Base-by-base conservation (phyloP, 1,139 yeast species). In the Debaryomycetaceae sp. region DNA sequence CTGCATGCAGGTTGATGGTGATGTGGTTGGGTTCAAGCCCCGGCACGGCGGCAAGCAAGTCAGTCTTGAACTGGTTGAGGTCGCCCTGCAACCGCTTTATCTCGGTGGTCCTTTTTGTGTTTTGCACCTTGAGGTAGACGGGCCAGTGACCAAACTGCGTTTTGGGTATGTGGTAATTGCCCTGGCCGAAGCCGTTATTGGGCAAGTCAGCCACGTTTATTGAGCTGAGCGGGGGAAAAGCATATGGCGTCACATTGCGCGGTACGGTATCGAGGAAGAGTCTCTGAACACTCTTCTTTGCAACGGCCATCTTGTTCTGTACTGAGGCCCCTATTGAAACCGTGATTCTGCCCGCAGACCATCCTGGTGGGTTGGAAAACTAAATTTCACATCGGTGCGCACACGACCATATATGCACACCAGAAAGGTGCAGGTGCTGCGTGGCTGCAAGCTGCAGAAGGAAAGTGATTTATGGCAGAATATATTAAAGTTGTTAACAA, bases 141-240 rank as follows among this genome's bases (percentile, higher is more conserved):
- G 91, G 91, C 56, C 84, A 64, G 48, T 79, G 78, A 4, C 83
- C 82, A 34, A 61, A 67, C 16, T 67, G 58, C 8, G 83, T 66
- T 52, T 80, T 76, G 25, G 62, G 55, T 21, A 82, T 58, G 46
- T 50, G 58, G 51, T 82, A 82, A 25, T 54, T 55, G 6, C 57
- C 47, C 15, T 48, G 45, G 7, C 76, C 79, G 43, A 73, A 73
- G 2, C 61, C 55, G 27, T 60, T 54, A 29, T 63, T 62, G 15
- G 67, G 66, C 26, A 64, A 50, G 18, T 61, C 61, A 13, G 39
- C 34, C 27, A 42, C 49, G 6, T 48, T 35, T 16, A 63, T 43
- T 16, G 59, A 40, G 4, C 52, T 34, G 30, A 64, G 48, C 1
- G 56, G 21, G 1, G 67, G 67, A 8, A 62, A 41, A 34, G 46